Evolutionary conservation across 306 rosid genomes (phyloP), one percentile per base, ranked within the genome.

Genomic region (Hippophae gyantsensis): DNA sequence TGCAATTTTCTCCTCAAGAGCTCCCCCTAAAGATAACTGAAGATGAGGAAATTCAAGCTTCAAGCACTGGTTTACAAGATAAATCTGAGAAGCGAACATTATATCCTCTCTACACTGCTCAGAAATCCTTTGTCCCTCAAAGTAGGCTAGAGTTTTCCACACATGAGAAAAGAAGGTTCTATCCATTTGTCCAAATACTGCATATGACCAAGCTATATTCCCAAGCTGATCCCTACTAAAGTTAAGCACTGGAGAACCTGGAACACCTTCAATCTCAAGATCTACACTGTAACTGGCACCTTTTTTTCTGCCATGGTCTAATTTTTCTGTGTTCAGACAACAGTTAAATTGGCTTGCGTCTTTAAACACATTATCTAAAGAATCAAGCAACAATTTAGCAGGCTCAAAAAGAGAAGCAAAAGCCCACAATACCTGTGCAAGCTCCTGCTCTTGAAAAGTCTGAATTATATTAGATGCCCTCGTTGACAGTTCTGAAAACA

Each of bases 361-460:
- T 47, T 53, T 54, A 69, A 68, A 85, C 63, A 76, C 62, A 14
- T 25, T 57, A 58, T 90, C 98, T 71, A 90, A 74, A 63, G 96
- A 79, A 58, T 81, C 87, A 63, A 85, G 74, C 27, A 92, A 23
- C 58, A 62, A 61, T 52, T 76, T 86, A 59, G 76, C 82, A 50
- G 95, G 78, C 72, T 87, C 96, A 26, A 74, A 75, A 45, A 92
- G 68, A 76, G 93, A 79, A 40, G 98, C 86, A 70, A 87, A 87
- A 67, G 96, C 98, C 98, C 98, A 87, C 74, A 92, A 76, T 40
- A 92, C 67, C 79, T 92, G 98, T 27, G 96, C 84, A 61, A 87
- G 81, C 78, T 92, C 98, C 79, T 87, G 98, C 71, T 81, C 98
- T 64, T 66, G 89, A 70, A 92, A 85, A 13, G 95, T 81, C 58